Conservation (phyloP, 1,284 basidiomycete species). For the Coniophora puteana region DNA sequence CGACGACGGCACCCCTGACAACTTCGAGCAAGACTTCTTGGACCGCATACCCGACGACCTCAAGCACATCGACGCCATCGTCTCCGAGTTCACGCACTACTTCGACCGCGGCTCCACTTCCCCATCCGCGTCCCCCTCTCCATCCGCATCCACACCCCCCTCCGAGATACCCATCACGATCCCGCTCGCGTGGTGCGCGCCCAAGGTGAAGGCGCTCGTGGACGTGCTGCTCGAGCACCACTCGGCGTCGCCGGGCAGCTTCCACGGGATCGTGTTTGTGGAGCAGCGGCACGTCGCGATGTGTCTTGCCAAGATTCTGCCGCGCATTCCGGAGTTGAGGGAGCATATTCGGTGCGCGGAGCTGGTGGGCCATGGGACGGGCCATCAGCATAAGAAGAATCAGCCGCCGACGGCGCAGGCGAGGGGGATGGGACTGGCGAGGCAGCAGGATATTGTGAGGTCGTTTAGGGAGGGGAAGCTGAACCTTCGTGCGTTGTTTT, state of each 20-base stretch:
- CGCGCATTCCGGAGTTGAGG: constrained; percentile 51
- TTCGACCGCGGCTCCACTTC: too few species aligned
- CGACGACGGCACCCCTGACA: constrained; percentile 17
- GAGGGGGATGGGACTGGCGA: constrained; percentile 48
- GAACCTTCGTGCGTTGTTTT: constrained; percentile 62
- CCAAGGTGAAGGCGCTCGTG: constrained; percentile 63
- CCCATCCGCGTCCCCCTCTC: too few species aligned
- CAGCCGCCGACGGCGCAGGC: constrained; percentile 22
- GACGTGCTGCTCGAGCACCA: constrained; percentile 56
- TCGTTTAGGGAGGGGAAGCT: constrained; percentile 61
- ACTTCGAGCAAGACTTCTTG: too few species aligned
- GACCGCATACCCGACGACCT: constrained; percentile 38
- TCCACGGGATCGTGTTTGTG: constrained; percentile 82
- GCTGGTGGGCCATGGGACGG: constrained; percentile 66
- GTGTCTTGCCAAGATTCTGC: constrained; percentile 63
- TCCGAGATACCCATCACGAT: constrained; percentile 38
- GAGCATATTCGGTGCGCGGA: constrained; percentile 57
- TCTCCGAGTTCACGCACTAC: constrained; percentile 47
- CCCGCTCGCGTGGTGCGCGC: constrained; percentile 60
- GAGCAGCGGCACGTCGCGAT: constrained; percentile 76
- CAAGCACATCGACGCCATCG: constrained; percentile 43
- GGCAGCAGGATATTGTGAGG: constrained; percentile 57
- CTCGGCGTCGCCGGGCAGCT: constrained; percentile 45
- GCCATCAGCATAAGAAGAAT: constrained; percentile 25
- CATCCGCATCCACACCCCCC: constrained; percentile 15